Conservation (phyloP, 2,329 filamentous ascomycete species). For the Fusarium sarcochroum region DNA sequence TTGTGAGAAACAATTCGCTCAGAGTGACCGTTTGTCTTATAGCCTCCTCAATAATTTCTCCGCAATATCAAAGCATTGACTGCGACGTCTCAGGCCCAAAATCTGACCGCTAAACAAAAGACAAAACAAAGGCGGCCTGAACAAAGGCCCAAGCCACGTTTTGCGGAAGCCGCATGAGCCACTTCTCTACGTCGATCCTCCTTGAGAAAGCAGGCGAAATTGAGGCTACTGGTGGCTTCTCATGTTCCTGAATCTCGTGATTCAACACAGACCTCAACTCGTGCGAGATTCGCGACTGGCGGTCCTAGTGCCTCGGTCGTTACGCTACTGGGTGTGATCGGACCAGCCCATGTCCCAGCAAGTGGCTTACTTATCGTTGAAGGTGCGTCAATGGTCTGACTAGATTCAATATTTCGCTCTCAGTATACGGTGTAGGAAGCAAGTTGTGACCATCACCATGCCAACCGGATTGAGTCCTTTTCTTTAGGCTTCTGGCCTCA, state of each 20-base stretch:
- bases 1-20: not conserved
- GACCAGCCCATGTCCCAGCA: conserved; percentile 19
- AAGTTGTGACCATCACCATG: conserved; percentile 6
- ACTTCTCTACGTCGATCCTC: conserved; percentile 35
- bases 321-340: conserved; percentile 32
- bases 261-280: conserved; percentile 33
- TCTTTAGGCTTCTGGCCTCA: conserved; percentile 6
- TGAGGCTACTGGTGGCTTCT: conserved; percentile 12
- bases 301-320: conserved; percentile 26
- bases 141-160: conserved; percentile 46
- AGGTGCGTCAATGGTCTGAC: conserved; percentile 37
- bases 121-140: conserved; percentile 31
- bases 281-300: conserved; percentile 34
- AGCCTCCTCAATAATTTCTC: conserved; percentile 15
- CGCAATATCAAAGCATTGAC: not conserved
- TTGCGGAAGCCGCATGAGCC: conserved; percentile 33
- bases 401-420: conserved; percentile 26
- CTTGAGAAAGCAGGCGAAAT: conserved; percentile 30
- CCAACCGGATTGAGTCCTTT: not conserved
- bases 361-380: conserved; percentile 34
- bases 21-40: conserved; percentile 13
- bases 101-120: conserved; percentile 31
- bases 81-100: conserved; percentile 30
- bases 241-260: conserved; percentile 26
- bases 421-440: not conserved